These are phyloP conservation scores for Bonia amplexicaulis DNA, from an alignment of 176 grass and related monocot genomes.

Conservation along the genomic window DNA sequence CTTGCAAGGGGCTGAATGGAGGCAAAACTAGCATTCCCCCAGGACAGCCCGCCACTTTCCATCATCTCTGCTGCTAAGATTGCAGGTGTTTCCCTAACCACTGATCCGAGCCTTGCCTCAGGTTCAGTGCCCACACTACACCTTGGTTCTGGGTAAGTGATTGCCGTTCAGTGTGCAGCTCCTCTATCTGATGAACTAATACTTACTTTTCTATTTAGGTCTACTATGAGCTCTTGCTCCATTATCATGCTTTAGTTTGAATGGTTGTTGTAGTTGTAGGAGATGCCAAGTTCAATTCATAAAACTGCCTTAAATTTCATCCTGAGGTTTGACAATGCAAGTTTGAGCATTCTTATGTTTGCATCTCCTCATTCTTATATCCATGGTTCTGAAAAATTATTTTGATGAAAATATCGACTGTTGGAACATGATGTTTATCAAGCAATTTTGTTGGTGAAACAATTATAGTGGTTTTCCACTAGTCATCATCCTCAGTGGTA, in stretches of 20 bases:
- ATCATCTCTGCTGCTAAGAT: conserved; percentile 71
- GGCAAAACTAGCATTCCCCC: conserved; percentile 44
- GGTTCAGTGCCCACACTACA: conserved; percentile 46
- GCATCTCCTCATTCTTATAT: not conserved
- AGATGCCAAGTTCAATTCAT: not conserved
- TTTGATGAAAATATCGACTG: not conserved
- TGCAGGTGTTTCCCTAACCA: conserved; percentile 45
- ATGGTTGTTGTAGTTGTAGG: not conserved
- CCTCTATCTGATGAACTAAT: not conserved
- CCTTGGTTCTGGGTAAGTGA: conserved; percentile 59
- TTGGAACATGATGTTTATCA: not conserved
- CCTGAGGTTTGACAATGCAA: not conserved
- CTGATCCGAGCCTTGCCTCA: conserved; percentile 55
- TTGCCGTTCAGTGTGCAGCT: not conserved
- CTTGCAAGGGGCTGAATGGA: conserved; percentile 38
- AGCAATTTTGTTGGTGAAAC: not conserved
- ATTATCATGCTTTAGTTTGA: not conserved
- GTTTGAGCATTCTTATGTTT: not conserved
- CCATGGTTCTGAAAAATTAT: not conserved
- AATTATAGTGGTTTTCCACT: conserved; percentile 1
- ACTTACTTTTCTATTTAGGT: not conserved
- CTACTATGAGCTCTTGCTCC: not conserved
- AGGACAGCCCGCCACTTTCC: conserved; percentile 60
- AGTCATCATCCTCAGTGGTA: not conserved
- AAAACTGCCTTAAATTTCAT: not conserved